Evolutionary conservation across 2,329 filamentous ascomycete genomes (phyloP).

Genomic region (Boeremia exigua): DNA sequence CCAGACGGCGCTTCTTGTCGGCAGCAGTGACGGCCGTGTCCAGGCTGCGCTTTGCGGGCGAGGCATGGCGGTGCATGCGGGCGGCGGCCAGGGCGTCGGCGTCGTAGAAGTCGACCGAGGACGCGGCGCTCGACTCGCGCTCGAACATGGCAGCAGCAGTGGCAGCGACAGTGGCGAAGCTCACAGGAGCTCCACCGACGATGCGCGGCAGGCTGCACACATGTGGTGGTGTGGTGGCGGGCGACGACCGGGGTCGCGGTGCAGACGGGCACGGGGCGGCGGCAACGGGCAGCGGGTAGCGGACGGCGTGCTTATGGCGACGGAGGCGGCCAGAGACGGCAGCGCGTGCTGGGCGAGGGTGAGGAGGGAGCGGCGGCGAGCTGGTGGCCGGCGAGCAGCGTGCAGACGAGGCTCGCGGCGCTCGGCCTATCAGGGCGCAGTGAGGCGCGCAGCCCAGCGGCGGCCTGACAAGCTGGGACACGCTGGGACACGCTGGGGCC

Average conservation of each 20-base stretch:
- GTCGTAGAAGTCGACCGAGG: slow-evolving; percentile 47
- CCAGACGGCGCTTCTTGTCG: slow-evolving; percentile 43
- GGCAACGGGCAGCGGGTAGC: too few species aligned
- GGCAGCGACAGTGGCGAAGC: too few species aligned
- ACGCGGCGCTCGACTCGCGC: slow-evolving; percentile 42
- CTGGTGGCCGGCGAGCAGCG: too few species aligned
- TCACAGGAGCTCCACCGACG: slow-evolving; percentile 40
- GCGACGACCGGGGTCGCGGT: too few species aligned
- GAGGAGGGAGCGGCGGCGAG: not conserved
- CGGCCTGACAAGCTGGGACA: too few species aligned
- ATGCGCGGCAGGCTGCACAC: slow-evolving; percentile 35
- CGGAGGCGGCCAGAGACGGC: not conserved
- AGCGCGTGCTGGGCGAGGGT: not conserved
- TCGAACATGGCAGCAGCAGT: slow-evolving; percentile 43
- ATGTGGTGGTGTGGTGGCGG: slow-evolving; percentile 27
- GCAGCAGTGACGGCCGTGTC: slow-evolving; percentile 35
- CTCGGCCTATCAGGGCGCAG: slow-evolving; percentile 14
- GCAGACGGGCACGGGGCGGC: too few species aligned
- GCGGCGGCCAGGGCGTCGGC: slow-evolving; percentile 29
- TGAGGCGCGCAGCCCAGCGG: too few species aligned
- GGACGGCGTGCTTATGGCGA: too few species aligned
- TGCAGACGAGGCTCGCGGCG: too few species aligned
- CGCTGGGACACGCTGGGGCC: too few species aligned
- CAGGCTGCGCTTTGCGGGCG: slow-evolving; percentile 39
- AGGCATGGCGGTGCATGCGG: slow-evolving; percentile 17